Base-by-base conservation (phyloP, 1,284 basidiomycete genomes). In the Cutaneotrichosporon sp. region DNA sequence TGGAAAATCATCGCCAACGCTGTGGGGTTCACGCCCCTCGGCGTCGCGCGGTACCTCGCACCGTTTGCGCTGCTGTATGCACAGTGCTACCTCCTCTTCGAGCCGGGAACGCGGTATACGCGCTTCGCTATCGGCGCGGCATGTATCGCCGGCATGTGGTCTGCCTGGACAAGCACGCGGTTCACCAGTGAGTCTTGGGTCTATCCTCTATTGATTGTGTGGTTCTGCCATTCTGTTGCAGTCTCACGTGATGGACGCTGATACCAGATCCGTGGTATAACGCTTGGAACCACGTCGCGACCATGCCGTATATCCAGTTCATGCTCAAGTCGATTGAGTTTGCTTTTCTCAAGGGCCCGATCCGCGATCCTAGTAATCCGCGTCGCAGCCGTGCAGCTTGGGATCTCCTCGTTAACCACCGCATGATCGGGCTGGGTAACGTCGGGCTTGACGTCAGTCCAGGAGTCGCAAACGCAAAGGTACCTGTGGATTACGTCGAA, bases 321-420 rank as follows among this genome's bases (percentile, higher is more conserved):
- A 53, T 53, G 51, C 11, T 65, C 42, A 73, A 74, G 60, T 72
- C 71, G 38, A 36, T 74, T 46, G 76, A 78, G 60, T 74, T 74
- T 36, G 66, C 61, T 0, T 46, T 73, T 2, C 69, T 75, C 56
- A 21, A 65, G 18, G 69, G 68, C 5, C 72, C 68, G 4, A 60
- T 76, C 16, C 11, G 67, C 32, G 75, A 76, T 62, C 70, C 71
- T 11, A 73, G 72, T 49, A 57, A 66, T n/a, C 64, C 69, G 16
- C 47, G 64, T 36, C 62, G 62, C 22, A 42, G 66, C 0, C 31
- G 73, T 0, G 55, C 66, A 2, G 73, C 72, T 3, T 62, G 73
- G 18, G 74, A 76, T 60, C 55, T 73, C 6, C 64, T 62, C 31
- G 59, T 71, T 46, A 76, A 76, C 60, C 67, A 68, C 0, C 67